phyloP scores from a whole-genome alignment of 2,329 filamentous ascomycete genomes.

The Venturia nashicola region DNA sequence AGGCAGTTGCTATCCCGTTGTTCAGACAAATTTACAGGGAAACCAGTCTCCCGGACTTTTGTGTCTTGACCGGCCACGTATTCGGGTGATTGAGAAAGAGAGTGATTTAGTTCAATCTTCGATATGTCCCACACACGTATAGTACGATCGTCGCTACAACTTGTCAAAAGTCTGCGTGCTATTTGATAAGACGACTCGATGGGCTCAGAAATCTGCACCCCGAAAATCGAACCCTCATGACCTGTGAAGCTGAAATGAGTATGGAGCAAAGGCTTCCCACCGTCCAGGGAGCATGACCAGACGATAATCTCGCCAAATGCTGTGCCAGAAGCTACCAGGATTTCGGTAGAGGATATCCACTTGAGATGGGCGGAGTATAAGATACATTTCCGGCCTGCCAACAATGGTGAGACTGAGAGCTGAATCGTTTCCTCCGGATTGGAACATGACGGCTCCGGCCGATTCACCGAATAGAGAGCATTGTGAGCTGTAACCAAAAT shows the following conservation, averaged over 20 bases:
- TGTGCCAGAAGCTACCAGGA: conserved; percentile 78
- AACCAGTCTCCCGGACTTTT: conserved; percentile 6
- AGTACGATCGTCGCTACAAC: conserved; percentile 90
- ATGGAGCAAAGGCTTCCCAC: conserved; percentile 17
- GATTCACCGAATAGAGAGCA: conserved; percentile 48
- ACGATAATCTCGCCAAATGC: conserved; percentile 90
- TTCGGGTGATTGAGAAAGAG: background rate
- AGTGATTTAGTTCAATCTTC: background rate
- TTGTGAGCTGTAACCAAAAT: conserved; percentile 80
- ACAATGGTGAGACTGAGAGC: conserved; percentile 37
- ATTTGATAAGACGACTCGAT: conserved; percentile 22
- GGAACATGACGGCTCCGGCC: conserved; percentile 11
- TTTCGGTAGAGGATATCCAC: conserved; percentile 43
- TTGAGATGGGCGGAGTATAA: conserved; percentile 72
- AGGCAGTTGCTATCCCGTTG: conserved; percentile 32
- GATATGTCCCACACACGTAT: conserved; percentile 42
- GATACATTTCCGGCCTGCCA: conserved; percentile 64
- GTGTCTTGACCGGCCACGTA: background rate
- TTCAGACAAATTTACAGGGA: conserved; percentile 26
- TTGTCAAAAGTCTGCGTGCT: conserved; percentile 57
- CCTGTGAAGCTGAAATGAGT: conserved; percentile 47
- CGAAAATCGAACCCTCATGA: conserved; percentile 91
- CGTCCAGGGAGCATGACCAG: conserved; percentile 56
- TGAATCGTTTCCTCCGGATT: conserved; percentile 16
- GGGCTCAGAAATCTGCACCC: conserved; percentile 58